A percentile compares a stretch with the other conserved stretches of the same genome.
Conservation (phyloP, 129 eudicot species). For the Centrapalus pauciflorus region DNA sequence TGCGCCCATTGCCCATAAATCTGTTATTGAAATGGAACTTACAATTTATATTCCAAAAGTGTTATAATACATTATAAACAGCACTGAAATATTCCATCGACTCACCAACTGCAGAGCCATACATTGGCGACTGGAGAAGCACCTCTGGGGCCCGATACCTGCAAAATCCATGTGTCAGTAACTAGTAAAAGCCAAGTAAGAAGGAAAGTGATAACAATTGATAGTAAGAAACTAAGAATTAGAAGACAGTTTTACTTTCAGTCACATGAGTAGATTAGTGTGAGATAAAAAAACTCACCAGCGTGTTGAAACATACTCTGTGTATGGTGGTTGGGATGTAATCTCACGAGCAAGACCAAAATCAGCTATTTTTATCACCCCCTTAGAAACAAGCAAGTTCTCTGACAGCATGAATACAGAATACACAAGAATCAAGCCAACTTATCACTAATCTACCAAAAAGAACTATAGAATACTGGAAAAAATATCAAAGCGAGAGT, state of each 20-base stretch:
- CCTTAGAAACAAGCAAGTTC: slow-evolving; percentile 74
- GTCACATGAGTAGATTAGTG: neutral
- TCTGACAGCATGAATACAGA: slow-evolving; percentile 38
- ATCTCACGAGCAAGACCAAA: slow-evolving; percentile 98
- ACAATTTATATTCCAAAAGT: neutral
- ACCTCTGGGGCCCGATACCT: slow-evolving; percentile 99
- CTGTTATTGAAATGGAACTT: slow-evolving; percentile 26
- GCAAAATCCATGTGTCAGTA: slow-evolving; percentile 18
- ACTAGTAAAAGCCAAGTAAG: neutral
- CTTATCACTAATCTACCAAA: neutral
- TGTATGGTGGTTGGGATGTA: slow-evolving; percentile 73
- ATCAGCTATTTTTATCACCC: slow-evolving; percentile 80
- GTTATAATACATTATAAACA: neutral
- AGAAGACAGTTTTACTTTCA: neutral
- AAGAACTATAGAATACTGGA: neutral
- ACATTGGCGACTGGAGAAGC: slow-evolving; percentile 70
- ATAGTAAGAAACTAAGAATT: neutral
- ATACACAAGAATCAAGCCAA: neutral
- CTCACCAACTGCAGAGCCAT: slow-evolving; percentile 94
- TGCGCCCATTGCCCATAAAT: slow-evolving; percentile 97
- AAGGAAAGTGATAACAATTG: neutral
- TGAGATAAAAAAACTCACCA: slow-evolving; percentile 50
- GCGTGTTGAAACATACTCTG: slow-evolving; percentile 95
- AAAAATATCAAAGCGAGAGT: neutral
- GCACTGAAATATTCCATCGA: slow-evolving; percentile 10